Conservation (phyloP, 2,329 filamentous ascomycete species). For the Trichoderma sp. region DNA sequence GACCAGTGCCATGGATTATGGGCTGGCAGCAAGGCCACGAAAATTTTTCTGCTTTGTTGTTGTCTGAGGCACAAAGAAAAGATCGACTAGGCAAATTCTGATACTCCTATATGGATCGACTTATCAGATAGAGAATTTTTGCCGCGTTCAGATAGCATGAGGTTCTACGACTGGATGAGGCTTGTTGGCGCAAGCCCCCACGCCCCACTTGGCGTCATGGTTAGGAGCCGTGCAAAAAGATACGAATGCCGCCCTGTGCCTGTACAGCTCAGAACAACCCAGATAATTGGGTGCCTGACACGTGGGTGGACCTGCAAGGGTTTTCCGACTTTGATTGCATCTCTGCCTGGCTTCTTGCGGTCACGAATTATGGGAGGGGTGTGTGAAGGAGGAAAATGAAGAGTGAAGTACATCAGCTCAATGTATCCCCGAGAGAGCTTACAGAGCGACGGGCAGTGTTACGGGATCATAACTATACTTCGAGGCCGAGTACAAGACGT, state of each 20-base stretch:
- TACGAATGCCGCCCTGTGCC: background rate
- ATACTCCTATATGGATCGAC: constrained; percentile 20
- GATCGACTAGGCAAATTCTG: background rate
- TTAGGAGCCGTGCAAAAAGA: constrained; percentile 18
- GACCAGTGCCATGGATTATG: background rate
- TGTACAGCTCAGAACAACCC: constrained; percentile 6
- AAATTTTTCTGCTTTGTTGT: constrained; percentile 23
- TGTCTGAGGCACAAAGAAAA: constrained; percentile 28
- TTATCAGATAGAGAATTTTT: constrained; percentile 23
- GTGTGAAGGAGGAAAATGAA: background rate
- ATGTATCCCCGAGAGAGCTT: background rate
- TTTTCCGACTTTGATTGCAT: constrained; percentile 1
- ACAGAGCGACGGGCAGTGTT: background rate
- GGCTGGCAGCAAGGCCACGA: background rate
- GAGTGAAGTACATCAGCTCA: background rate
- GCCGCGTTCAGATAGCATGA: constrained; percentile 20
- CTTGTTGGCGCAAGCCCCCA: constrained; percentile 20
- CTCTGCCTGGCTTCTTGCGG: background rate
- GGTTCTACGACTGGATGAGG: constrained; percentile 25
- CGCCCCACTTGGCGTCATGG: constrained; percentile 24
- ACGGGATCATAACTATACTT: background rate
- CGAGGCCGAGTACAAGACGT: background rate
- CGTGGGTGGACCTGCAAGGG: constrained; percentile 28
- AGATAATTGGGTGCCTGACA: constrained; percentile 23
- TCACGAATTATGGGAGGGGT: background rate